phyloP scores from a whole-genome alignment of 2,329 filamentous ascomycete species.

The Leptosphaerulina australis region DNA sequence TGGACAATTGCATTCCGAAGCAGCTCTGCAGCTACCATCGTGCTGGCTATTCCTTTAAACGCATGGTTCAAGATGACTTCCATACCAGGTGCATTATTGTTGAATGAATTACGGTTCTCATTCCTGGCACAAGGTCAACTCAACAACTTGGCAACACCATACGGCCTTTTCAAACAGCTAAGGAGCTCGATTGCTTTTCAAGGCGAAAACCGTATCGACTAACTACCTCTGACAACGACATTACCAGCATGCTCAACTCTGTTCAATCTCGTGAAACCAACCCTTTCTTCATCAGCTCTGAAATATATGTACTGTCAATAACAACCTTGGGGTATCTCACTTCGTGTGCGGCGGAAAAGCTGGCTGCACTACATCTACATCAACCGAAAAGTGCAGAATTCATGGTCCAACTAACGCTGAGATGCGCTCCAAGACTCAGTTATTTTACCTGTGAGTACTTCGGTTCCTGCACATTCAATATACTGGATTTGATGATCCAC shows the following conservation, averaged over 20 bases:
- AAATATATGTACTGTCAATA: no score
- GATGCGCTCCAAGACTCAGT: no score
- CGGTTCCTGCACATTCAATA: no score
- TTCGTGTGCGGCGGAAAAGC: no score
- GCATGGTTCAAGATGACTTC: background rate
- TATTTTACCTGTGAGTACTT: no score
- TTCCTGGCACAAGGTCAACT: background rate
- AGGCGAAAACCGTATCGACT: background rate
- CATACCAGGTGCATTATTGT: background rate
- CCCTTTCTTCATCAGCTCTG: no score
- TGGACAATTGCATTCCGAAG: background rate
- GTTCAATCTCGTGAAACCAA: no score
- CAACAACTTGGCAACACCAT: background rate
- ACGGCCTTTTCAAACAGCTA: background rate
- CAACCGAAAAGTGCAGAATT: no score
- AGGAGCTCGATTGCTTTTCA: background rate
- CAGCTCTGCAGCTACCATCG: background rate
- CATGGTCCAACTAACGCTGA: no score
- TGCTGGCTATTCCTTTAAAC: background rate
- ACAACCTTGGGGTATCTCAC: no score
- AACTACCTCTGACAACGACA: background rate
- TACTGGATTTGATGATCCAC: no score
- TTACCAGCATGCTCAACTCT: background rate
- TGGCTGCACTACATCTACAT: no score
- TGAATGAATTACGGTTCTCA: background rate